These are phyloP conservation scores for Noccaea bulbosa DNA, from an alignment of 345 rosid genomes.

Conservation along the genomic window DNA sequence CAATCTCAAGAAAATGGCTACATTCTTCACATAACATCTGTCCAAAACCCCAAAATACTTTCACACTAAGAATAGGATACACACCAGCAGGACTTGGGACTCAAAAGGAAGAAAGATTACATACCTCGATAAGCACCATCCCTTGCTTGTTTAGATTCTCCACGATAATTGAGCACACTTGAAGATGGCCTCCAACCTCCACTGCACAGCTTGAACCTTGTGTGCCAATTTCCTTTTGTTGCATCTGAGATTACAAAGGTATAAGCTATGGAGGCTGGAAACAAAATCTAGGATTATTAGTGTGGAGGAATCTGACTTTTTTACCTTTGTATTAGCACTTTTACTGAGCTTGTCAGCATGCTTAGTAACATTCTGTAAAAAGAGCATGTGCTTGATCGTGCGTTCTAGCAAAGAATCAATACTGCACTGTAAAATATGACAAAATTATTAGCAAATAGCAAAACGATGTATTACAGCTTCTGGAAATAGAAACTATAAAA, in stretches of 20 bases:
- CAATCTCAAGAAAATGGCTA: constrained; percentile 91
- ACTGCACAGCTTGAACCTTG: constrained; percentile 67
- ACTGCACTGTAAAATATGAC: constrained; percentile 72
- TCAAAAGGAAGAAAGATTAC: neutral
- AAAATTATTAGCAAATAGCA: constrained; percentile 41
- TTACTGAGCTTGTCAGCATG: constrained; percentile 88
- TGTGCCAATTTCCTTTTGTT: constrained; percentile 55
- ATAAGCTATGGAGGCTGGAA: constrained; percentile 10
- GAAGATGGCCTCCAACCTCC: constrained; percentile 90
- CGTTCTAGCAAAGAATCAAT: constrained; percentile 96
- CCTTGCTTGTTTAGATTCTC: constrained; percentile 85
- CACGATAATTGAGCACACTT: constrained; percentile 87
- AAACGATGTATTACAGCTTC: neutral
- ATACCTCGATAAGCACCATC: constrained; percentile 90
- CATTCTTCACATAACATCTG: constrained; percentile 96
- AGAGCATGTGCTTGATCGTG: constrained; percentile 92
- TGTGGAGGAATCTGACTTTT: constrained; percentile 1
- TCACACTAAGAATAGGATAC: constrained; percentile 8
- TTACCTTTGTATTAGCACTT: constrained; percentile 71
- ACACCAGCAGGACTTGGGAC: constrained; percentile 13
- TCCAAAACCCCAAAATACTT: constrained; percentile 35
- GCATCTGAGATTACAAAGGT: constrained; percentile 57
- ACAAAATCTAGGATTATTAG: neutral
- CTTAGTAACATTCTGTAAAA: constrained; percentile 78
- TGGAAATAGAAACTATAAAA: constrained; percentile 7